phyloP scores from a whole-genome alignment of 352 stramenopile genomes.

The Globisporangium takayamanum region DNA sequence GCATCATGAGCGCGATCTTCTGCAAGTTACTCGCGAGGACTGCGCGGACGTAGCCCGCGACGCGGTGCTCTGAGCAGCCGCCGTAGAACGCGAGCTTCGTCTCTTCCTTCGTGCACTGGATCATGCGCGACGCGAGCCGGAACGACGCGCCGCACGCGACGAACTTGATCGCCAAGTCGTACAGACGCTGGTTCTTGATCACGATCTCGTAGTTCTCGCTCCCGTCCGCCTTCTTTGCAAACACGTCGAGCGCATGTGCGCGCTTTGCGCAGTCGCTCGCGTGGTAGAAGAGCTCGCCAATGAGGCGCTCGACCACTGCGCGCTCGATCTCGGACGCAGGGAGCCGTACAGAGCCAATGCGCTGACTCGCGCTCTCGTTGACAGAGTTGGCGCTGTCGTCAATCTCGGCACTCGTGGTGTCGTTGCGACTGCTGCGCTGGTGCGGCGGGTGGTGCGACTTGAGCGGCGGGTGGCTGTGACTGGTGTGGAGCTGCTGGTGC shows the following conservation, averaged over 20 bases:
- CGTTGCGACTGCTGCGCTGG: not conserved
- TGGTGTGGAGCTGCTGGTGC: conserved; percentile 15
- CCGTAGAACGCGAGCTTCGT: conserved; percentile 47
- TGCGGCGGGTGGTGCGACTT: conserved; percentile 16
- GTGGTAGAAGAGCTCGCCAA: conserved; percentile 47
- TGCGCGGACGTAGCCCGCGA: conserved; percentile 44
- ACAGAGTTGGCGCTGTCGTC: not conserved
- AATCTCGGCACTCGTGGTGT: not conserved
- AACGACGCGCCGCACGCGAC: conserved; percentile 51
- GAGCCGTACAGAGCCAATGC: conserved; percentile 33
- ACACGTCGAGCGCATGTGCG: conserved; percentile 26
- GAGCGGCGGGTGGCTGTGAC: not conserved
- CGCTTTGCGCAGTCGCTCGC: too few relatives aligned
- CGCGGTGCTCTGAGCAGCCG: conserved; percentile 36
- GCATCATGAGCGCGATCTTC: conserved; percentile 61
- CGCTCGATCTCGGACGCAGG: conserved; percentile 53
- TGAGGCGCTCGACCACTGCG: conserved; percentile 40
- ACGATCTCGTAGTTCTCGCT: conserved; percentile 42
- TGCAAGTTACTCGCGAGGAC: conserved; percentile 57
- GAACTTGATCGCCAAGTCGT: conserved; percentile 59
- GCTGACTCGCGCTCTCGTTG: conserved; percentile 5
- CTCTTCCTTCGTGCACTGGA: conserved; percentile 54
- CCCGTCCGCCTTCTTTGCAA: conserved; percentile 23
- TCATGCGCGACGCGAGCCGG: conserved; percentile 42
- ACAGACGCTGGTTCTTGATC: conserved; percentile 62